Conservation (phyloP, 1,284 basidiomycete species). For the Ceratobasidium sp. region DNA sequence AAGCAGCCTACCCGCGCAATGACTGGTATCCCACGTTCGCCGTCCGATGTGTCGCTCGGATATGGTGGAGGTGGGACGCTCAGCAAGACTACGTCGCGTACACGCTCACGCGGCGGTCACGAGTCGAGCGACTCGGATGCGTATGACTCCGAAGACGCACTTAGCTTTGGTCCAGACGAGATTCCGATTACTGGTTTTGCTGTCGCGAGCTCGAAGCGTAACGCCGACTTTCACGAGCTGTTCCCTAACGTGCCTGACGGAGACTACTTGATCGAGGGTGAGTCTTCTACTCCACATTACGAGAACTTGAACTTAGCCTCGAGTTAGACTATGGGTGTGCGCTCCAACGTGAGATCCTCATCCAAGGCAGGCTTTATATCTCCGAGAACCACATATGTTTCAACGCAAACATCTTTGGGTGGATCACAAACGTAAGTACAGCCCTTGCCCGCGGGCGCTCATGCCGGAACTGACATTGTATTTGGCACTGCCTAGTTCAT, state of each 20-base stretch:
- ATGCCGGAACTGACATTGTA: too few relatives aligned
- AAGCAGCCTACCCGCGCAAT: constrained; percentile 45
- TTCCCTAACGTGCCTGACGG: constrained; percentile 92
- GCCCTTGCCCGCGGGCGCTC: constrained; percentile 11
- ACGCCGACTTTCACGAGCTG: constrained; percentile 94
- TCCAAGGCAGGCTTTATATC: constrained; percentile 95
- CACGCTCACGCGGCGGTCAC: constrained; percentile 36
- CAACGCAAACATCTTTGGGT: constrained; percentile 98
- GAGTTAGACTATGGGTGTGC: constrained; percentile 94
- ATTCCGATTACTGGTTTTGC: constrained; percentile 95
- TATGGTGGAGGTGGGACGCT: constrained; percentile 41
- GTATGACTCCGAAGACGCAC: constrained; percentile 54
- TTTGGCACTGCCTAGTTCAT: constrained; percentile 70
- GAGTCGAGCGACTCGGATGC: constrained; percentile 45
- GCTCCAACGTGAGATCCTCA: constrained; percentile 92
- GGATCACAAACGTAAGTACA: constrained; percentile 90
- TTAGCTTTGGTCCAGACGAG: constrained; percentile 68
- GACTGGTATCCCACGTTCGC: constrained; percentile 47
- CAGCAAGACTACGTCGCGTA: constrained; percentile 42
- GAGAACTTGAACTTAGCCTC: background rate
- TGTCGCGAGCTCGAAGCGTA: constrained; percentile 93
- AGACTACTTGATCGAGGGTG: constrained; percentile 98
- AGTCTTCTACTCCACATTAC: constrained; percentile 50
- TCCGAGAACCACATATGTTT: constrained; percentile 99
- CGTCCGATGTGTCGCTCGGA: constrained; percentile 50